Evolutionary conservation across 805 yeast species (phyloP).

Genomic region (Cyberlindnera petersonii): DNA sequence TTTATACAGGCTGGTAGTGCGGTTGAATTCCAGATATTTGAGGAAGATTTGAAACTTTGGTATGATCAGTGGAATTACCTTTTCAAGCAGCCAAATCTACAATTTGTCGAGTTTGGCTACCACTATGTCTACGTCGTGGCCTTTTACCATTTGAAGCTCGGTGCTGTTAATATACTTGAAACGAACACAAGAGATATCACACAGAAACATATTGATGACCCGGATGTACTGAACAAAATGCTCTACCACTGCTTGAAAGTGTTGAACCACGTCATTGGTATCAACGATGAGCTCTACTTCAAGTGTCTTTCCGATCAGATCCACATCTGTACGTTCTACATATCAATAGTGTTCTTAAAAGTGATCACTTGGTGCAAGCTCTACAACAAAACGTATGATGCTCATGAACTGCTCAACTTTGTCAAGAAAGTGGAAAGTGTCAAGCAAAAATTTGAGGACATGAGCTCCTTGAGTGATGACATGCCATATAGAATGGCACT

Average conservation of each 20-base stretch:
- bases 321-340: constrained; percentile 38
- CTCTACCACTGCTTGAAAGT: constrained; percentile 25
- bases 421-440: constrained; percentile 20
- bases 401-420: constrained; percentile 19
- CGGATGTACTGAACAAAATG: constrained; percentile 23
- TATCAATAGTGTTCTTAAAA: constrained; percentile 23
- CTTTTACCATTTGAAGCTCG: constrained; percentile 36
- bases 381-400: constrained; percentile 20
- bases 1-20: constrained; percentile 42
- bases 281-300: constrained; percentile 47
- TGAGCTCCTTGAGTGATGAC: constrained; percentile 19
- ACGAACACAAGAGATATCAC: constrained; percentile 13
- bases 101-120: constrained; percentile 69
- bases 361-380: constrained; percentile 24
- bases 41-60: constrained; percentile 56
- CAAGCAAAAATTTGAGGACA: constrained; percentile 15
- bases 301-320: constrained; percentile 70
- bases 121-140: constrained; percentile 57
- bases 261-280: constrained; percentile 27
- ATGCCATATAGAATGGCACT: constrained; percentile 20
- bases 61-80: constrained; percentile 64
- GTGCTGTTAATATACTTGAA: constrained; percentile 13
- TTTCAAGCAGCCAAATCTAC: constrained; percentile 66
- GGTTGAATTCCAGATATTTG: constrained; percentile 32
- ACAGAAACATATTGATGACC: constrained; percentile 19